Evolutionary conservation across 1,139 yeast species (phyloP).

Genomic region (Magnusiomyces paraingens): DNA sequence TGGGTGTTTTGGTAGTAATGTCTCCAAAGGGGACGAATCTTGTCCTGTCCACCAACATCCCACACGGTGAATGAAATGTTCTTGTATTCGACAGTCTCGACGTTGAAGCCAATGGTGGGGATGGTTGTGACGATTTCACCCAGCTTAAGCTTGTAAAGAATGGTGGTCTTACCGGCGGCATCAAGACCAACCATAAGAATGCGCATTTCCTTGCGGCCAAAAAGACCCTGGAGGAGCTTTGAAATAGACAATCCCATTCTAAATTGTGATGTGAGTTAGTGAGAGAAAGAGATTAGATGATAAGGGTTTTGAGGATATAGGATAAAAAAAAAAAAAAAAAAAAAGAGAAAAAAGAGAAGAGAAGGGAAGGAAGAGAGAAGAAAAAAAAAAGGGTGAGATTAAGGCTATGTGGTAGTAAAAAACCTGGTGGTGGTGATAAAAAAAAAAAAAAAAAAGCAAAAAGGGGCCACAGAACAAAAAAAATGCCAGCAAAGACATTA

Average conservation of each 20-base stretch:
- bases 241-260: slow-evolving; percentile 83
- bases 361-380: not conserved
- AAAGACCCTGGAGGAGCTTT: slow-evolving; percentile 76
- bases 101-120: slow-evolving; percentile 92
- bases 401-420: not conserved
- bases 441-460: not conserved
- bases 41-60: slow-evolving; percentile 98
- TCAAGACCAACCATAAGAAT: slow-evolving; percentile 92
- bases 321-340: not conserved
- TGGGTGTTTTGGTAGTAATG: slow-evolving; percentile 92
- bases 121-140: slow-evolving; percentile 92
- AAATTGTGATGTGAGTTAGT: not conserved
- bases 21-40: slow-evolving; percentile 94
- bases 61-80: slow-evolving; percentile 91
- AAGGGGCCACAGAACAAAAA: too few relatives aligned
- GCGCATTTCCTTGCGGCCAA: slow-evolving; percentile 57
- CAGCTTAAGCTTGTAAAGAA: slow-evolving; percentile 78
- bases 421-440: not conserved
- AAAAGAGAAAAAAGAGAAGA: not conserved
- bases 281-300: not conserved
- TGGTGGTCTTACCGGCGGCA: slow-evolving; percentile 91
- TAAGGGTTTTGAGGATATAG: not conserved
- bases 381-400: not conserved
- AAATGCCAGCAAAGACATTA: slow-evolving; percentile 1
- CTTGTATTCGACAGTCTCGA: slow-evolving; percentile 90